Evolutionary conservation across 768 basidiomycete genomes (phyloP), one percentile per base, ranked within the genome.

Genomic region (Pleurotus sapidus): DNA sequence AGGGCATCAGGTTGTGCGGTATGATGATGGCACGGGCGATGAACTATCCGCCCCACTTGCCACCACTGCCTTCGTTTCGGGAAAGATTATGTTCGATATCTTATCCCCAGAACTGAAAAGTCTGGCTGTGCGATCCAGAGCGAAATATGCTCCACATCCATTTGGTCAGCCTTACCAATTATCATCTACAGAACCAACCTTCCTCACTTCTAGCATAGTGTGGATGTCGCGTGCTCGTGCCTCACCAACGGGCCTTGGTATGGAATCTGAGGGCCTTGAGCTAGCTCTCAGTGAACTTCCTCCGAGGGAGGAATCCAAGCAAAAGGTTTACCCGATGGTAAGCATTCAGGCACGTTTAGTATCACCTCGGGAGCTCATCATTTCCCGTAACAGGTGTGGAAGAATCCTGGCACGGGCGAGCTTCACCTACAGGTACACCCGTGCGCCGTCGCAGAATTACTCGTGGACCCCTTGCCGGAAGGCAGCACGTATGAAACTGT

Each of bases 391-490:
- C 61, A 93, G 88, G 68, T 88, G 6, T 96, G 95, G 95, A 95
- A 95, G 78, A 96, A 95, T 71, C 92, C 93, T 0, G 82, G 84
- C 5, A 96, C 93, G 9, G 86, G 87, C 24, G 75, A 77, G 1
- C 79, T 98, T 18, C 91, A 95, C 67, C 87, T 95, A 74, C 84
- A 97, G 67, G 94, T 95, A 3, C 95, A 96, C 68, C 93, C 91
- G 3, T 91, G 88, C 62, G 93, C 84, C 27, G 84, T 70, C 1
- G 71, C 76, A 34, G 84, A 89, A 63, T 77, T 95, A 34, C 60
- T 87, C 56, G 74, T 97, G 61, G 83, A 82, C n/a, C 84, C 93
- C 15, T 78, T 95, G 0, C 90, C 91, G 0, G 75, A 72, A 45
- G 81, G 80, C n/a, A 79, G 81, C 0, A 71, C 72, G 24, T 77